Base-by-base conservation (phyloP, 116 monocot species). In the Posidonia oceanica region DNA sequence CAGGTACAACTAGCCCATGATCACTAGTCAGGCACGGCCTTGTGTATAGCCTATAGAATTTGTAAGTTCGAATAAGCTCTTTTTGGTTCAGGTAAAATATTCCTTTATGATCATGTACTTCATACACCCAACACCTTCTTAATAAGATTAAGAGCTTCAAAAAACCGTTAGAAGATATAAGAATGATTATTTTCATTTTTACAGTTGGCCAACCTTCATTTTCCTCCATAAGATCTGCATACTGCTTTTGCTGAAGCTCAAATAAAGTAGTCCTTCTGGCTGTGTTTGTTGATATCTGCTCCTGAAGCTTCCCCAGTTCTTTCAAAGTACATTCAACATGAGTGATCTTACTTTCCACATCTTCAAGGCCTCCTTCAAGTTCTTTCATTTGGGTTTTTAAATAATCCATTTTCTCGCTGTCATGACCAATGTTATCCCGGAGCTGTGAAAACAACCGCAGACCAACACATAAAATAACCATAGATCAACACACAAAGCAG, bases 221-320 rank as follows among this genome's bases (percentile, higher is more conserved):
- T 84, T 91, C 96, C 77, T 97, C 96, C 2, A 76, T 80, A 81
- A 97, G 92, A 67, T 86, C 87, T 82, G 80, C 81, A 85, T 91
- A 91, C 61, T 97, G 96, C 75, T 74, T 75, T 76, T 97, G 83
- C 71, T 87, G 96, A 69, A 87, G 87, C 68, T 87, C 83, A 66
- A 87, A 87, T 52, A 91, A 80, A 58, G 96, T 97, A 76, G 78
- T 91, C 72, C 96, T 86, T 66, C 73, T 73, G 17, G 87, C 78
- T 59, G 89, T 83, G 40, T 60, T 71, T 29, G 78, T 80, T 65
- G 87, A 87, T 73, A 97, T 97, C 66, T 87, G 82, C 69, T 87
- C 80, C 64, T 89, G 85, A 75, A 97, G 81, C 77, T 83, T 89
- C 54, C 77, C 81, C 77, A 97, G 64, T 55, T 97, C 97, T 78